phyloP scores from a whole-genome alignment of 139 green algal species.

The Ettlia oleoabundans region DNA sequence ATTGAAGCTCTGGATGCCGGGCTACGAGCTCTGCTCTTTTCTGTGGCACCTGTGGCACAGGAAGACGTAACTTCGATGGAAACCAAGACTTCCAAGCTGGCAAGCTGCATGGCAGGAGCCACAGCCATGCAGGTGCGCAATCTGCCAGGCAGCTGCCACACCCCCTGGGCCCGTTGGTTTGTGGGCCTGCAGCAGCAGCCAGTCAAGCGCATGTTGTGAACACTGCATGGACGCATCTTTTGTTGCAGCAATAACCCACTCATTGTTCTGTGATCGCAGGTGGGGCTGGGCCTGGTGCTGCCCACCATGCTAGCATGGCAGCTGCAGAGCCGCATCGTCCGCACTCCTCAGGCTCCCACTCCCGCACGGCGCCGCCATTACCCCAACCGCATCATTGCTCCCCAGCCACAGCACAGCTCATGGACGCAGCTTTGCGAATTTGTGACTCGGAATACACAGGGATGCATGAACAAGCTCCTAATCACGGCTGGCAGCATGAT shows the following conservation, averaged over 20 bases:
- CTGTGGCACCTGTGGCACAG: neutral
- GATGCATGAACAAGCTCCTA: neutral
- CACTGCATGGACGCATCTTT: too few relatives aligned
- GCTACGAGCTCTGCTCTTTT: neutral
- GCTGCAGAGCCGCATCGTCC: constrained; percentile 14
- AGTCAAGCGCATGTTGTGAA: too few relatives aligned
- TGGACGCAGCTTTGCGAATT: neutral
- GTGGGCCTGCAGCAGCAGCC: too few relatives aligned
- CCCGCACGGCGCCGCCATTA: too few relatives aligned
- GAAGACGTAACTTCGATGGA: neutral
- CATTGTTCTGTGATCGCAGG: too few relatives aligned
- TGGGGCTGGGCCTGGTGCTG: constrained; percentile 6
- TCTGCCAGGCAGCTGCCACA: too few relatives aligned
- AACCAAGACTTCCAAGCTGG: neutral
- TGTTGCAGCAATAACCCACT: too few relatives aligned
- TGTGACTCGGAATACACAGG: neutral
- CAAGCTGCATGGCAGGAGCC: neutral
- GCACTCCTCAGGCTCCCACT: neutral
- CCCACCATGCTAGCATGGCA: constrained; percentile 18
- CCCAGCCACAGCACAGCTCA: too few relatives aligned
- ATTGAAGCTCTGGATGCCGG: neutral
- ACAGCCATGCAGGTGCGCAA: constrained; percentile 1
- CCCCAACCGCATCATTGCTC: too few relatives aligned
- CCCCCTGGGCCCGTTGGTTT: too few relatives aligned
- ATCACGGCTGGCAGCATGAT: neutral